Base-by-base conservation (phyloP, 1,139 yeast species). In the Pichia sp. region DNA sequence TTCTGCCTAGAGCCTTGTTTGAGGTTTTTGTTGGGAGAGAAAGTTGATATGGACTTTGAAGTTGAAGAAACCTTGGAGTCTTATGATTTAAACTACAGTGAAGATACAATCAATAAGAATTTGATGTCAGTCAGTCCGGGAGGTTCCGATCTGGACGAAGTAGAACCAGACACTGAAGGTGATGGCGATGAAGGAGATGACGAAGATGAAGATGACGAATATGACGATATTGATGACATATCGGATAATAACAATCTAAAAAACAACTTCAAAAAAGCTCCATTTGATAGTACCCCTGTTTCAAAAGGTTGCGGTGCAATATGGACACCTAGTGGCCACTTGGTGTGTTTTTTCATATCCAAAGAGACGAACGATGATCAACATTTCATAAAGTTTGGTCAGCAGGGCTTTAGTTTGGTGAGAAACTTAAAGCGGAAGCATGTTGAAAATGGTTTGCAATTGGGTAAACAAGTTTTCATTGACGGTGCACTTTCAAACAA, bases 291-390 rank as follows among this genome's bases (percentile, higher is more conserved):
- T 42, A 89, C 96, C 0, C 97, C 97, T 0, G 77, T 90, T 3
- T 97, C 97, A 0, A 90, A 88, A 66, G 95, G 93, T 3, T 90
- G 97, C 72, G 97, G 97, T 8, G 97, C 96, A 0, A 75, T 82
- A 0, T 90, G 97, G 97, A 78, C 95, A 0, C 79, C 82, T 15
- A 79, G 82, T 2, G 97, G 97, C 0, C 82, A 81, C 58, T 73
- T 90, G 54, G 85, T 90, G 1, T 88, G 96, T 65, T 92, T 92
- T 64, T 90, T 89, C 70, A 79, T 84, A n/a, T 83, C 86, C 0
- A 81, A 80, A 54, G 67, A 67, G 15, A 74, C 71, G 36, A 72
- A 72, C 40, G 72, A 72, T 15, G 71, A 68, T 44, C 72, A 70
- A 52, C 67, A 73, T 32, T 63, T 70, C 36, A 65, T 75, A 16